Percentiles rank a stretch among this genome's conserved stretches.
phyloP scores from a whole-genome alignment of 2,329 filamentous ascomycete species.

The Xylariaceae sp. region DNA sequence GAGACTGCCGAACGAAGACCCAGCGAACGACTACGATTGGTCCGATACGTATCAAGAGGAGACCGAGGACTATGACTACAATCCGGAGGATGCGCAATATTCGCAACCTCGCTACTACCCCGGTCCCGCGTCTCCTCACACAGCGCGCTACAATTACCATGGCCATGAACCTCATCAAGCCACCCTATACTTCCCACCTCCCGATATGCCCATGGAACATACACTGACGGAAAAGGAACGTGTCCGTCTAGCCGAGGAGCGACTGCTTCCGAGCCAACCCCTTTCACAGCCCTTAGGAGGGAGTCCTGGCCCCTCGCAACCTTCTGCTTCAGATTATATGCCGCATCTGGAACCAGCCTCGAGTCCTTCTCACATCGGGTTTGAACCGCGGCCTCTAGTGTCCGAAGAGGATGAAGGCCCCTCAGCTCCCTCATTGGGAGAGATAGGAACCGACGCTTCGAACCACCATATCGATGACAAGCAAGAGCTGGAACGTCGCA shows the following conservation, averaged over 20 bases:
- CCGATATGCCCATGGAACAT: slow-evolving; percentile 54
- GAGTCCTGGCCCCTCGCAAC: slow-evolving; percentile 39
- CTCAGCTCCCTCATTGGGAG: slow-evolving; percentile 43
- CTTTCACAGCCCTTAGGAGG: slow-evolving; percentile 35
- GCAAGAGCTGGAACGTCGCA: slow-evolving; percentile 57
- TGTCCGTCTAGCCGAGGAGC: slow-evolving; percentile 68
- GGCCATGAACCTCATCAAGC: slow-evolving; percentile 29
- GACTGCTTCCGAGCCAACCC: slow-evolving; percentile 75
- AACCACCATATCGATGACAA: slow-evolving; percentile 57
- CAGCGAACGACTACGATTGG: slow-evolving; percentile 27
- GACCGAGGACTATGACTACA: slow-evolving; percentile 21
- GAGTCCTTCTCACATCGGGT: background rate
- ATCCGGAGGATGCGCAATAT: slow-evolving; percentile 15
- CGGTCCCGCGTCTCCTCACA: slow-evolving; percentile 26
- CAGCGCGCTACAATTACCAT: slow-evolving; percentile 31
- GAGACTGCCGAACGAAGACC: slow-evolving; percentile 13
- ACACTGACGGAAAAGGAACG: slow-evolving; percentile 76
- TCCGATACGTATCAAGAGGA: slow-evolving; percentile 28
- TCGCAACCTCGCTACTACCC: slow-evolving; percentile 25
- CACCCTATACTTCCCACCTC: slow-evolving; percentile 52
- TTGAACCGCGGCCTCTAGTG: too few species aligned
- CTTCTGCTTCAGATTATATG: slow-evolving; percentile 18
- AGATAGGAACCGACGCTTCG: slow-evolving; percentile 31
- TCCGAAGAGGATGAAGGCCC: slow-evolving; percentile 30
- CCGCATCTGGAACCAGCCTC: too few species aligned